Percentiles rank a stretch among this genome's conserved stretches.
These are phyloP conservation scores for Elsinoe necatrix DNA, from an alignment of 2,329 filamentous ascomycete genomes.

Conservation along the genomic window DNA sequence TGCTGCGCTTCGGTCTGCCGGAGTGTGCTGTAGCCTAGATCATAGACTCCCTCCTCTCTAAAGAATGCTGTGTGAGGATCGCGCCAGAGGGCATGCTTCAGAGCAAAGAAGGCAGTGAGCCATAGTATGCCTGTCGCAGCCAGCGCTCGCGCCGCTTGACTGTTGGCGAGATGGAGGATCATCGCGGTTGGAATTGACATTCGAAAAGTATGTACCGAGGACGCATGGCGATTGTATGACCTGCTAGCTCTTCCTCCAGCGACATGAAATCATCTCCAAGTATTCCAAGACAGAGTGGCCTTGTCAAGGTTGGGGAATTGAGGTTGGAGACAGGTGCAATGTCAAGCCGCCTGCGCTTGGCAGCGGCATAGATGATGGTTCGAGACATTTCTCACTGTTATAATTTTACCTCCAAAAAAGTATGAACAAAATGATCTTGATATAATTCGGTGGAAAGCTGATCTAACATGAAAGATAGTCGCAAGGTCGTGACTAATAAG, in stretches of 20 bases:
- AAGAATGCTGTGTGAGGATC: slow-evolving; percentile 22
- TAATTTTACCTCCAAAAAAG: no score
- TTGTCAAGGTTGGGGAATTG: no score
- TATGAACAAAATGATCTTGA: no score
- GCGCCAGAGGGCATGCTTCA: slow-evolving; percentile 17
- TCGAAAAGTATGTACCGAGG: not conserved
- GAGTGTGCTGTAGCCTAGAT: slow-evolving; percentile 22
- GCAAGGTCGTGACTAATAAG: not conserved
- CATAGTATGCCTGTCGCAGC: slow-evolving; percentile 1
- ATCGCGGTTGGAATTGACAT: not conserved
- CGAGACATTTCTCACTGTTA: no score
- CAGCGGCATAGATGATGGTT: no score
- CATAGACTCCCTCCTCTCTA: slow-evolving; percentile 24
- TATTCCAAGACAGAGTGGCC: not conserved
- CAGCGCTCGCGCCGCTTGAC: not conserved
- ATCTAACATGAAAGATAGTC: no score
- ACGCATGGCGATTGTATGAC: not conserved
- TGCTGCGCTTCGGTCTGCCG: slow-evolving; percentile 14
- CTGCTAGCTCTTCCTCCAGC: not conserved
- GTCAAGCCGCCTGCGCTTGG: no score
- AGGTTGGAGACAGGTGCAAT: no score
- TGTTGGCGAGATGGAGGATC: slow-evolving; percentile 2
- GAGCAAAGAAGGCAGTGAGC: slow-evolving; percentile 15
- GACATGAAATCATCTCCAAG: not conserved
- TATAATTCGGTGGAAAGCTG: no score